Percentiles rank a stretch among this genome's conserved stretches.
phyloP scores from a whole-genome alignment of 768 basidiomycete genomes.

The Auriscalpium vulgare region DNA sequence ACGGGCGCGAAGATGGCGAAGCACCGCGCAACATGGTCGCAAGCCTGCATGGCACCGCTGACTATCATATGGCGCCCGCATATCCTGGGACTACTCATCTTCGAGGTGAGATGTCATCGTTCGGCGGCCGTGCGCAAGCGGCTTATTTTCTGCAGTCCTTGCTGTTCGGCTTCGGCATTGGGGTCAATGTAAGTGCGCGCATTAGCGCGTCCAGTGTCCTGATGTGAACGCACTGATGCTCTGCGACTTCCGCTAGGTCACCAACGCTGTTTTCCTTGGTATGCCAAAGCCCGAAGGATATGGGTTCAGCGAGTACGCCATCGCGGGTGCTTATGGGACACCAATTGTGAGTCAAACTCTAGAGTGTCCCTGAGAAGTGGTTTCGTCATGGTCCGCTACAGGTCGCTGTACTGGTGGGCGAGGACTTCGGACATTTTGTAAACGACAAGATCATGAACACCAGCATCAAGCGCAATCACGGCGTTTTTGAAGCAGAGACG shows the following conservation, averaged over 20 bases:
- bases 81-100: constrained; percentile 41
- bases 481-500: constrained; percentile 45
- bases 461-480: constrained; percentile 35
- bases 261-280: constrained; percentile 56
- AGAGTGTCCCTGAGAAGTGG: background rate
- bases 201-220: background rate
- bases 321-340: constrained; percentile 45
- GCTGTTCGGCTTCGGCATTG: constrained; percentile 56
- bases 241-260: constrained; percentile 33
- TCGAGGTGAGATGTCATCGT: constrained; percentile 32
- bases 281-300: constrained; percentile 44
- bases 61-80: constrained; percentile 60
- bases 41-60: constrained; percentile 36
- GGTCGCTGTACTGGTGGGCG: constrained; percentile 42
- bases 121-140: too few relatives aligned
- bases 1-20: constrained; percentile 53
- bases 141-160: constrained; percentile 28
- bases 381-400: constrained; percentile 5
- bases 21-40: constrained; percentile 44
- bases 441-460: constrained; percentile 41
- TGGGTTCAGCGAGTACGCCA: constrained; percentile 38
- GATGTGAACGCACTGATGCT: too few relatives aligned
- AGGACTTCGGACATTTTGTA: constrained; percentile 38
- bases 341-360: constrained; percentile 34
- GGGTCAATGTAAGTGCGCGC: constrained; percentile 38